A percentile compares a stretch with the other conserved stretches of the same genome.
Conservation (phyloP, 768 basidiomycete species). For the Rhodotorula graminis region DNA sequence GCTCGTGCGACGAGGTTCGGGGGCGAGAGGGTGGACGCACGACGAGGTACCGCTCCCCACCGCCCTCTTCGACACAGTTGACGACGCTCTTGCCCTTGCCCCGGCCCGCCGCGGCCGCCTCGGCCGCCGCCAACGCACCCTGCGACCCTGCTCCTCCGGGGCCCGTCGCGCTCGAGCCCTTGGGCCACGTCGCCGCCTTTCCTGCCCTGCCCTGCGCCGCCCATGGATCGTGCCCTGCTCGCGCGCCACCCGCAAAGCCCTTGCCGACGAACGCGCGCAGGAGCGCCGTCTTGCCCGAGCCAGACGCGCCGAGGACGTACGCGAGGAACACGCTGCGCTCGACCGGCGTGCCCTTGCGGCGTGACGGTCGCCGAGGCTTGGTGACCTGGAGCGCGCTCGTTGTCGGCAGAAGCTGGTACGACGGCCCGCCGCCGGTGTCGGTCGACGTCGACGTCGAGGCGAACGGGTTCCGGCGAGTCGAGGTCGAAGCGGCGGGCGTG, state of each 20-base stretch:
- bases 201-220: conserved; percentile 13
- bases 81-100: conserved; percentile 69
- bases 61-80: conserved; percentile 88
- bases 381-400: conserved; percentile 82
- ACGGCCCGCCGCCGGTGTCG: conserved; percentile 24
- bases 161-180: not conserved
- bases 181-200: conserved; percentile 59
- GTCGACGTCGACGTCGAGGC: not conserved
- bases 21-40: conserved; percentile 54
- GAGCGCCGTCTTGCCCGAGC: conserved; percentile 87
- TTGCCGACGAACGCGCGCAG: conserved; percentile 81
- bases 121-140: not conserved
- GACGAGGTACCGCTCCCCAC: conserved; percentile 91
- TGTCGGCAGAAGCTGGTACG: conserved; percentile 45
- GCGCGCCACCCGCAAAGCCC: conserved; percentile 50
- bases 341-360: conserved; percentile 65
- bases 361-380: conserved; percentile 72
- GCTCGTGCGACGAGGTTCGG: not conserved
- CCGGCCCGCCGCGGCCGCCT: not conserved
- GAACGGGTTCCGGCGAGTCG: not conserved
- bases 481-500: not conserved
- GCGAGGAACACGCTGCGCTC: conserved; percentile 80
- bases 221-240: not conserved
- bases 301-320: conserved; percentile 91
- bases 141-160: not conserved